Conservation (phyloP, 805 yeast genomes). For the Komagataella mondaviorum region DNA sequence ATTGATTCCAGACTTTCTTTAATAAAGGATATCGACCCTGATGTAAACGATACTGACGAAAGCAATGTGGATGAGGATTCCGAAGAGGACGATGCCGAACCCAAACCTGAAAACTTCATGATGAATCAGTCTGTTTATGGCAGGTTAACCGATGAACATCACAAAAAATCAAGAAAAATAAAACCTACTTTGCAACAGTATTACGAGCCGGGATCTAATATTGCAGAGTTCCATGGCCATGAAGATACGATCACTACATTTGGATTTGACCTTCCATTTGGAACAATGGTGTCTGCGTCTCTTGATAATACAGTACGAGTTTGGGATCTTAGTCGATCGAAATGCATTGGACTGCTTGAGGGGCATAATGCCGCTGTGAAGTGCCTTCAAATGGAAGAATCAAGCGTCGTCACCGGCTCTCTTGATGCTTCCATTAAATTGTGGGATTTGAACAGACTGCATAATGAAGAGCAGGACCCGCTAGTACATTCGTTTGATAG, state of each 20-base stretch:
- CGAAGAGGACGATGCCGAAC: conserved; percentile 1
- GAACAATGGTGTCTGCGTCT: conserved; percentile 65
- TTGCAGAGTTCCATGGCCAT: conserved; percentile 38
- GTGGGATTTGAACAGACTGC: conserved; percentile 35
- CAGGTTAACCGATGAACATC: conserved; percentile 21
- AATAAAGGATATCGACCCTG: conserved; percentile 22
- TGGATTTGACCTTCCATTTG: conserved; percentile 66
- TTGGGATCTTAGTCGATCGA: conserved; percentile 63
- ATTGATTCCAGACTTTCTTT: conserved; percentile 29
- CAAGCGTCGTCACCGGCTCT: conserved; percentile 40
- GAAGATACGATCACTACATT: conserved; percentile 37
- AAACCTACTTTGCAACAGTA: conserved; percentile 54
- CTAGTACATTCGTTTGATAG: conserved; percentile 41
- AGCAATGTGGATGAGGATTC: conserved; percentile 5
- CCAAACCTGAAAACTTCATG: conserved; percentile 7
- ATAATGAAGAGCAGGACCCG: conserved; percentile 15
- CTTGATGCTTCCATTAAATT: conserved; percentile 48
- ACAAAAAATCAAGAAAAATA: conserved; percentile 27
- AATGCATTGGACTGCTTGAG: conserved; percentile 33
- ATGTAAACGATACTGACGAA: conserved; percentile 11
- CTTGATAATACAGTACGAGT: conserved; percentile 67
- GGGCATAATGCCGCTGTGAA: conserved; percentile 51
- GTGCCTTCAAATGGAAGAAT: conserved; percentile 45
- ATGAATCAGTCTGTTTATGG: conserved; percentile 30
- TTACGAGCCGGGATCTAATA: conserved; percentile 44